These are phyloP conservation scores for Falciphora oryzae DNA, from an alignment of 2,329 filamentous ascomycete species.

Conservation along the genomic window DNA sequence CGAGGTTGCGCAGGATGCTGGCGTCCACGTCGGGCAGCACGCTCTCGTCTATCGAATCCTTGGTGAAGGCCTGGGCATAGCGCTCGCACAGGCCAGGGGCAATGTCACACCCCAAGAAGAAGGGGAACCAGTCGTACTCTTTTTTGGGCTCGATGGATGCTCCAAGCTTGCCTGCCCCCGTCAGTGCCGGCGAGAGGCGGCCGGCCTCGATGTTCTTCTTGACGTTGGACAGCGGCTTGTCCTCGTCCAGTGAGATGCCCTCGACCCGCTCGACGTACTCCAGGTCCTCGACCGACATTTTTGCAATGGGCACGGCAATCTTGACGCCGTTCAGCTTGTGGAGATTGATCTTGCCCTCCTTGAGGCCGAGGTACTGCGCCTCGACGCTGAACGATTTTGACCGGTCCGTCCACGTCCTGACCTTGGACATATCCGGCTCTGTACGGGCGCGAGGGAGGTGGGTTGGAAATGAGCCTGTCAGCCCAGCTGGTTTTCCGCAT, in stretches of 20 bases:
- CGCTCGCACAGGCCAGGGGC: slow-evolving; percentile 89
- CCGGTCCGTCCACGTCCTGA: slow-evolving; percentile 91
- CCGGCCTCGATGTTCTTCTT: slow-evolving; percentile 38
- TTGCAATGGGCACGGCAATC: slow-evolving; percentile 89
- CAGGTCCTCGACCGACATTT: slow-evolving; percentile 93
- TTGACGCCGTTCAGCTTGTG: slow-evolving; percentile 98
- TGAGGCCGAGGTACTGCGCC: slow-evolving; percentile 89
- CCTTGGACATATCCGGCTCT: slow-evolving; percentile 80
- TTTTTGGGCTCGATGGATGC: slow-evolving; percentile 62
- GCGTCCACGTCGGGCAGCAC: slow-evolving; percentile 86
- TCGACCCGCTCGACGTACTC: slow-evolving; percentile 88
- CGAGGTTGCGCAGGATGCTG: slow-evolving; percentile 74
- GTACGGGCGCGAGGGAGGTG: slow-evolving; percentile 8
- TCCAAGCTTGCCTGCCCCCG: slow-evolving; percentile 36
- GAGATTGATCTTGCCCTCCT: slow-evolving; percentile 93
- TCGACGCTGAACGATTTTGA: slow-evolving; percentile 96
- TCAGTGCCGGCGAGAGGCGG: not conserved
- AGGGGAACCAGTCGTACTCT: slow-evolving; percentile 98
- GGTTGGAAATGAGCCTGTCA: not conserved
- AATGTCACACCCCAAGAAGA: slow-evolving; percentile 90
- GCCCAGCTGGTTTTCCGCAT: not conserved
- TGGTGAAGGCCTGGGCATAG: slow-evolving; percentile 82
- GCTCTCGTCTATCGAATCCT: slow-evolving; percentile 94
- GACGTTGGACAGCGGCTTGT: slow-evolving; percentile 86
- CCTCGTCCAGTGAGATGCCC: slow-evolving; percentile 87